These are phyloP conservation scores for Starmerella asiatica DNA, from an alignment of 805 yeast species.

Conservation along the genomic window DNA sequence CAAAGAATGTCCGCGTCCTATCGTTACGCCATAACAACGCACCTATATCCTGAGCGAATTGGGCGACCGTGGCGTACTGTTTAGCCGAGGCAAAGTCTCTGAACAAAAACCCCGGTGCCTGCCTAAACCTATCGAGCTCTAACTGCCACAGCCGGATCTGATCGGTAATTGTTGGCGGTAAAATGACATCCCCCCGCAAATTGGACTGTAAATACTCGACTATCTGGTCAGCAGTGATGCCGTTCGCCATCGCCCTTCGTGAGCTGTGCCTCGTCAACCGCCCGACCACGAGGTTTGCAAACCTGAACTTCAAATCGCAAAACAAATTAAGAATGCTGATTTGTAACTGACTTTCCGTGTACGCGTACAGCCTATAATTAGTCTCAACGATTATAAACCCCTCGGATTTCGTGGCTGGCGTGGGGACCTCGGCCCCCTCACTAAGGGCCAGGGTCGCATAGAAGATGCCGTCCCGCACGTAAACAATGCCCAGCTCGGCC, in stretches of 20 bases:
- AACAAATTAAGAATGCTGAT: constrained; percentile 83
- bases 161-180: constrained; percentile 95
- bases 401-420: constrained; percentile 53
- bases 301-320: constrained; percentile 72
- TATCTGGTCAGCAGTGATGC: constrained; percentile 91
- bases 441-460: constrained; percentile 19
- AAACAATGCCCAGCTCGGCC: constrained; percentile 81
- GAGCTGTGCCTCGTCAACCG: constrained; percentile 86
- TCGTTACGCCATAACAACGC: constrained; percentile 80
- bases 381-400: constrained; percentile 87
- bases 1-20: constrained; percentile 59
- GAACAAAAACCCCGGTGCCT: constrained; percentile 75
- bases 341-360: constrained; percentile 86
- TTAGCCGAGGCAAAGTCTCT: constrained; percentile 67
- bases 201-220: constrained; percentile 78
- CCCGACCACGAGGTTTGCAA: constrained; percentile 86
- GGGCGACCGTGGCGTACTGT: constrained; percentile 59
- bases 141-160: constrained; percentile 94
- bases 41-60: constrained; percentile 83
- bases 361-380: constrained; percentile 83
- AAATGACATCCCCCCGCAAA: constrained; percentile 52
- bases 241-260: constrained; percentile 66
- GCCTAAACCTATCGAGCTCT: constrained; percentile 81
- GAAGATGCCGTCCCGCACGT: constrained; percentile 32
- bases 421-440: constrained; percentile 38